Base-by-base conservation (phyloP, 2,329 filamentous ascomycete species). In the Microdochium paspali region DNA sequence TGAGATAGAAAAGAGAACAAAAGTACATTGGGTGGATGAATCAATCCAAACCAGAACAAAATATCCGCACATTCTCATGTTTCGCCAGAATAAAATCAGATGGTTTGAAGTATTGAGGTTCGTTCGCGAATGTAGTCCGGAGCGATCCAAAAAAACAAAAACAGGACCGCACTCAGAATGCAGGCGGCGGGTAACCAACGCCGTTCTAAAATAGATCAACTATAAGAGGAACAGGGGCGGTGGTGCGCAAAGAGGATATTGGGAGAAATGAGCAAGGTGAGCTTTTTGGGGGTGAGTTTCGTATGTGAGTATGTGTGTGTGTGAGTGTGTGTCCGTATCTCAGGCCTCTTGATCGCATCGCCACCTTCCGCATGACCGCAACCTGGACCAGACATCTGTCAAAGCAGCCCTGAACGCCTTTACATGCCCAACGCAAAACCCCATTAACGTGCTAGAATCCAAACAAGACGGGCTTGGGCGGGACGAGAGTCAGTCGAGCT, bases 401-500 rank as follows among this genome's bases (percentile, higher is more conserved):
- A 40, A 40, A 40, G 35, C 35, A 40, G 35, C 35, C 35, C 13
- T 40, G 18, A 40, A 40, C 35, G 35, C 35, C 35, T 15, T 40
- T 40, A 40, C 35, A 40, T 40, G 35, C 35, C 35, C 35, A 40
- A 40, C 35, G 35, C 35, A 21, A 40, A 40, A 40, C 35, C 35
- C 35, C 35, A 21, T 21, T n/a, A 40, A 40, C 35, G 35, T 40
- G 35, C 35, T 40, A 40, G 35, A 40, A 40, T 40, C 35, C 35
- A 40, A 40, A 40, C 12, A 40, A 40, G 35, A 40, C 35, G 35
- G 35, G 30, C 23, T 25, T 12, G 50, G 45, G 32, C 49, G 47
- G 47, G 31, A 47, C 44, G 46, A 13, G 47, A 39, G 47, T 44
- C 25, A 45, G 31, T 23, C 32, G 44, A 21, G 30, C 31, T 46